phyloP scores from a whole-genome alignment of 208 protist genomes.

The Phytomonas sp. region DNA sequence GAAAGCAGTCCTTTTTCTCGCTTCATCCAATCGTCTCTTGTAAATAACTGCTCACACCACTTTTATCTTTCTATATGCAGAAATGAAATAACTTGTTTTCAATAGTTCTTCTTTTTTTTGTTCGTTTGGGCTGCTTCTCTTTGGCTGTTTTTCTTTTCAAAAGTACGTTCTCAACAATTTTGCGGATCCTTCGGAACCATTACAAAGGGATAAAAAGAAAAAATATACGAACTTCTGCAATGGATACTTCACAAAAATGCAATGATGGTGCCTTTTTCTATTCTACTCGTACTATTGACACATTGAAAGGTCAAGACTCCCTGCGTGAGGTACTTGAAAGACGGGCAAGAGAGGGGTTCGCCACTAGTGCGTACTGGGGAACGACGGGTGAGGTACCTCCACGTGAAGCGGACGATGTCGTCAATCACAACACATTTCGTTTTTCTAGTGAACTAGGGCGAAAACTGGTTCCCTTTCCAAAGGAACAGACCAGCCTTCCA shows the following conservation, averaged over 20 bases:
- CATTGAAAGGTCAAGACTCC: slow-evolving; percentile 28
- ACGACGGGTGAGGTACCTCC: slow-evolving; percentile 59
- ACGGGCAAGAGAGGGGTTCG: slow-evolving; percentile 49
- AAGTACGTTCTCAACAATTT: slow-evolving; percentile 3
- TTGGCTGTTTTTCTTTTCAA: not conserved
- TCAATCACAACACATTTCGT: slow-evolving; percentile 44
- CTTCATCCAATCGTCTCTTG: too few relatives aligned
- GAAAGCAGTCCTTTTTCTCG: too few relatives aligned
- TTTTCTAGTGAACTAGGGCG: slow-evolving; percentile 77
- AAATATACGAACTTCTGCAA: not conserved
- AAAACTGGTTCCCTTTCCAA: slow-evolving; percentile 76
- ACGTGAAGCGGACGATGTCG: slow-evolving; percentile 63
- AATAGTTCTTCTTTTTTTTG: not conserved
- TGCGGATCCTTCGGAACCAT: not conserved
- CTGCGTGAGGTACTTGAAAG: slow-evolving; percentile 45
- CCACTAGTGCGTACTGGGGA: slow-evolving; percentile 81
- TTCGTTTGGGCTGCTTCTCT: not conserved
- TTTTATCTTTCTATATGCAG: not conserved
- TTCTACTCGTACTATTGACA: slow-evolving; percentile 21
- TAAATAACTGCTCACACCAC: too few relatives aligned
- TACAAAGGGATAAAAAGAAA: not conserved
- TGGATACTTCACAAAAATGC: not conserved
- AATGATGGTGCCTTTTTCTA: slow-evolving; percentile 38
- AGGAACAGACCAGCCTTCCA: slow-evolving; percentile 70
- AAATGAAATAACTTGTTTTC: not conserved